Percentiles rank a stretch among this genome's conserved stretches.
These are phyloP conservation scores for Actinomortierella ambigua DNA, from an alignment of 371 early-diverging fungal species.

Conservation along the genomic window DNA sequence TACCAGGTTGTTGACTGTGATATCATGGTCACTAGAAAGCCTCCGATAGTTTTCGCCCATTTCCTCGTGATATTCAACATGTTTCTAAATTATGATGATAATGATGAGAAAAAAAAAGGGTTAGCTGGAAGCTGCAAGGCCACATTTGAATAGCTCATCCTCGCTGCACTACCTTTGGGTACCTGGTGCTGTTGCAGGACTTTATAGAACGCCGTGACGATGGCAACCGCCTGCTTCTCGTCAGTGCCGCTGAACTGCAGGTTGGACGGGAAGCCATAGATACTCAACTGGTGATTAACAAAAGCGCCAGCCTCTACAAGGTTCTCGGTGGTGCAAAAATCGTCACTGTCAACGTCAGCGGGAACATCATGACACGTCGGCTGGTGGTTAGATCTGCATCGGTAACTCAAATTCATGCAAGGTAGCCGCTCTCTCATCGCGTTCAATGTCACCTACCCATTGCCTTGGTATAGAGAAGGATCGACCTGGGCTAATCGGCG, in stretches of 20 bases:
- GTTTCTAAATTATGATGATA: constrained; percentile 14
- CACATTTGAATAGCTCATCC: not conserved
- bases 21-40: constrained; percentile 30
- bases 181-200: constrained; percentile 42
- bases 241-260: constrained; percentile 29
- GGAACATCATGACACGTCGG: no score
- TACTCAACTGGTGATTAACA: constrained; percentile 32
- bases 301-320: constrained; percentile 38
- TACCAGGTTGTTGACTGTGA: constrained; percentile 27
- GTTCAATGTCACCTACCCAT: constrained; percentile 37
- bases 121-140: not conserved
- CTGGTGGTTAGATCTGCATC: no score
- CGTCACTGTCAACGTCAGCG: constrained; percentile 13
- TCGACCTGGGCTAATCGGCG: constrained; percentile 21
- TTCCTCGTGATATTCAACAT: constrained; percentile 34
- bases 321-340: constrained; percentile 34
- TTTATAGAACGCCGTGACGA: constrained; percentile 34
- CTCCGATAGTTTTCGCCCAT: constrained; percentile 43
- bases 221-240: constrained; percentile 22
- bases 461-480: constrained; percentile 30
- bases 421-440: no score
- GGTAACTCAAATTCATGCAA: no score
- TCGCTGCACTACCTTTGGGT: not conserved
- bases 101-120: not conserved
- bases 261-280: constrained; percentile 30